Base-by-base conservation (phyloP, 192 early-diverging fungal genomes). In the Jimgerdemannia flammicorona region DNA sequence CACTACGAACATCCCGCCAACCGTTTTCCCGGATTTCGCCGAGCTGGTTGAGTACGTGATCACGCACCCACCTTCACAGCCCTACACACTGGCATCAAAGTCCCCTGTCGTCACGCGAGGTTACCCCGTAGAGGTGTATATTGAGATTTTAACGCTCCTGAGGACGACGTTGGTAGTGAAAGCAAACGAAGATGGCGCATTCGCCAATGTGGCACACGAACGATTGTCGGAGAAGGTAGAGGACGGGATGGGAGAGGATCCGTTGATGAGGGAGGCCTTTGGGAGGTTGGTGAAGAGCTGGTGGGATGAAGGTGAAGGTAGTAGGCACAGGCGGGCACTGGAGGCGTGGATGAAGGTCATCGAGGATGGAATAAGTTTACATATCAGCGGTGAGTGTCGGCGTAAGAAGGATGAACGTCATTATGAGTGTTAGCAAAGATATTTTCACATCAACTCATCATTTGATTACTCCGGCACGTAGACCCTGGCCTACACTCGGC, bases 151-250 rank as follows among this genome's bases (percentile, higher is more conserved):
- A 3, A 78, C 82, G 71, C 93, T 94, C 67, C 77, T 94, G 44
- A 78, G 92, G 41, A 83, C 84, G 40, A 72, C 94, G 40, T 71
- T 93, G 66, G 85, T 94, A 63, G 86, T 91, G 0, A 88, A 93
- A 43, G 88, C 92, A 0, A 84, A 83, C 66, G 89, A 82, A n/a
- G 70, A 75, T 0, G 76, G 54, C 42, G 75, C 84, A 3, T 70
- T 84, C 39, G 78, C 87, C 41, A 86, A 87, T 71, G 81, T 82
- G 19, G 77, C 76, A 1, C 74, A 70, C 14, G 80, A 87, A 40
- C 83, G 86, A 65, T 80, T 87, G 3, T 80, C 81, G 19, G 64
- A 75, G 6, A 79, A 81, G 49, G 78, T 85, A 3, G 80, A 84
- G 3, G 80, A 81, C 72, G 79, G 82, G 18, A 88, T 85, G 72